Evolutionary conservation across 495 filamentous ascomycete genomes (phyloP), one percentile per base, ranked within the genome.

Genomic region (Lophiotrema nucula): DNA sequence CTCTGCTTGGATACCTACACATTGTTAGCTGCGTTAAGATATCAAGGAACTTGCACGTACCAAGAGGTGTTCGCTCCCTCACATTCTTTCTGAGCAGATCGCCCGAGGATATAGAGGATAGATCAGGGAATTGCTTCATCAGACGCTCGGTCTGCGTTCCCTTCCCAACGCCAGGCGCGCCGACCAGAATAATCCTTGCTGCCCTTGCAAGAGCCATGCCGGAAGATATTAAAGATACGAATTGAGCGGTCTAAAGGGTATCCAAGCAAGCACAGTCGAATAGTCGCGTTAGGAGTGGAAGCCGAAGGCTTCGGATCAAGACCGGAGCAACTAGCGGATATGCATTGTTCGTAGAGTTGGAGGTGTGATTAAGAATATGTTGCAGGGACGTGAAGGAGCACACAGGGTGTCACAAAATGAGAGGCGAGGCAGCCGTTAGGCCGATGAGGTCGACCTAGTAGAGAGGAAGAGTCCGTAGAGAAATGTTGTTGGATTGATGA

Each of bases 141-240:
- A 98, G 76, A 39, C 93, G 81, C 67, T 95, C 89, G 25, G 90
- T 88, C 69, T 98, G 93, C 15, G 93, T 98, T 27, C 93, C 93
- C 73, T 98, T 98, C 48, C 93, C 93, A 3, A 87, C 85, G 4
- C 88, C 93, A 0, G 93, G 93, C n/a, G 93, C 91, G 47, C 93
- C 93, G 58, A 98, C 83, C 52, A 98, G 83, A 70, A 98, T 97
- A 48, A 98, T 84, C 27, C 93, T 88, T 16, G 95, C 93, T 33
- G 93, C 92, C 60, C 66, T 55, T 16, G 65, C 56, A 15, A 73
- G 63, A 25, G 51, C 21, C 64, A 65, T 62, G 58, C 39, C 31
- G n/a, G n/a, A n/a, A n/a, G n/a, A n/a, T n/a, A n/a, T n/a, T n/a
- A n/a, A n/a, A n/a, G n/a, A n/a, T n/a, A n/a, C n/a, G n/a, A n/a